phyloP scores from a whole-genome alignment of 176 grass and related monocot genomes.

The Oryza nivara region DNA sequence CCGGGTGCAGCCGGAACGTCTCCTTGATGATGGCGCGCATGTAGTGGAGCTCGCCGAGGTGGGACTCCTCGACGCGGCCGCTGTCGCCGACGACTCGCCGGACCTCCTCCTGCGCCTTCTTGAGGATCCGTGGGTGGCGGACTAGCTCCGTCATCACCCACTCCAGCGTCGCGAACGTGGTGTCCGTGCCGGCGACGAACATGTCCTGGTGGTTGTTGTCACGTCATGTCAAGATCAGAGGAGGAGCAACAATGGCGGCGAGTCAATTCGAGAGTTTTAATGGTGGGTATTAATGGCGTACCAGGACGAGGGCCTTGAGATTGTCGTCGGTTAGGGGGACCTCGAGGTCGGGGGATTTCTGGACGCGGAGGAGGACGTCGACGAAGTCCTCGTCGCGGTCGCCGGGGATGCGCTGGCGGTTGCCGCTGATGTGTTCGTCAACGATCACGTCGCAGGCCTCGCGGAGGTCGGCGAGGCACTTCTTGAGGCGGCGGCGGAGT shows the following conservation, averaged over 20 bases:
- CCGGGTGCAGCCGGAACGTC: constrained; percentile 53
- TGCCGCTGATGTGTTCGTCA: constrained; percentile 36
- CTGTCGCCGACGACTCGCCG: constrained; percentile 35
- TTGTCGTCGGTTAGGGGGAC: constrained; percentile 49
- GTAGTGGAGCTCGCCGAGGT: constrained; percentile 44
- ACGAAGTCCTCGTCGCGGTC: constrained; percentile 47
- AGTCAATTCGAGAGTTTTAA: background rate
- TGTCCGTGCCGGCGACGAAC: constrained; percentile 51
- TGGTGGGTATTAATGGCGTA: background rate
- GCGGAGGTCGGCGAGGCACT: constrained; percentile 40
- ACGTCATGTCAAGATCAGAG: background rate
- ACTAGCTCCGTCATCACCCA: constrained; percentile 59
- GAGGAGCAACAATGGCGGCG: background rate
- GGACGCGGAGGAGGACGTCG: constrained; percentile 48
- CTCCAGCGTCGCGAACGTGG: constrained; percentile 48
- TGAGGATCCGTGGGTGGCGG: constrained; percentile 36
- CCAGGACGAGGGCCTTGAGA: constrained; percentile 50
- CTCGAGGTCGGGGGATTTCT: constrained; percentile 49
- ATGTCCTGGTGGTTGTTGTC: constrained; percentile 26
- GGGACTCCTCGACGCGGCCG: constrained; percentile 39
- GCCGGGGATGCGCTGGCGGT: background rate
- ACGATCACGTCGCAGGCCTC: constrained; percentile 46
- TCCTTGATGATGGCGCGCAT: constrained; percentile 56
- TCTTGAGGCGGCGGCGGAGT: constrained; percentile 36
- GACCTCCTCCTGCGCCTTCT: constrained; percentile 47